Base-by-base conservation (phyloP, 139 green algal species). In the Asterochloris sp. region DNA sequence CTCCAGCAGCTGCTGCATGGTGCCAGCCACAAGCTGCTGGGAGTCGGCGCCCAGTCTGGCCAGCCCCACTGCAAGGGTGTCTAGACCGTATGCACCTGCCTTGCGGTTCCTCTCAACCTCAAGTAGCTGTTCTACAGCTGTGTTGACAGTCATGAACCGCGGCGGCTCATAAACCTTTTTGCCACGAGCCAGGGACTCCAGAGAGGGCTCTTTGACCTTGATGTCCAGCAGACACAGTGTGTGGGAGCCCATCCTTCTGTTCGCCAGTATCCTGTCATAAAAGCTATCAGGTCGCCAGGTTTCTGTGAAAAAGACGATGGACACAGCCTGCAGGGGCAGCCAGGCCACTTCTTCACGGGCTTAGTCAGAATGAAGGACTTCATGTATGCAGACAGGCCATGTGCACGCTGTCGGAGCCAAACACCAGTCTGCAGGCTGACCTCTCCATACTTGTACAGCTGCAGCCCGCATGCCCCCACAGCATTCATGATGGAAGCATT, bases 401-500 rank as follows among this genome's bases (percentile, higher is more conserved):
- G 23, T 73, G 23, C 66, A 73, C 23, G 66, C 66, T 73, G 66
- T 27, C 23, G 9, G 66, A 6, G 66, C 19, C 66, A 73, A 12
- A 23, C 9, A 24, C 9, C 19, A 23, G 23, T 73, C 21, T 10
- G 6, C 6, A 6, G 38, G 54, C 83, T 38, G 26, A 94, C 91
- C 92, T 99, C 96, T 2, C 97, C 97, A 83, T 95, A 99, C 27
- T 93, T 85, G 86, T 99, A 99, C 68, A 99, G 94, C 89, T 97
- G 93, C 85, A 99, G 88, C 1, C 97, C 97, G 74, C 90, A 97
- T 0, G 92, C 95, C 10, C 95, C 97, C 12, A 98, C 89, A 0
- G 97, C 97, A 78, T 98, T 99, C 90, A 99, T 96, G 69, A 99
- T 96, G 62, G 89, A 96, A 13, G 97, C 97, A 80, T 99, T 99